These are phyloP conservation scores for Eucalyptus brandiana DNA, from an alignment of 345 rosid genomes.

Conservation along the genomic window DNA sequence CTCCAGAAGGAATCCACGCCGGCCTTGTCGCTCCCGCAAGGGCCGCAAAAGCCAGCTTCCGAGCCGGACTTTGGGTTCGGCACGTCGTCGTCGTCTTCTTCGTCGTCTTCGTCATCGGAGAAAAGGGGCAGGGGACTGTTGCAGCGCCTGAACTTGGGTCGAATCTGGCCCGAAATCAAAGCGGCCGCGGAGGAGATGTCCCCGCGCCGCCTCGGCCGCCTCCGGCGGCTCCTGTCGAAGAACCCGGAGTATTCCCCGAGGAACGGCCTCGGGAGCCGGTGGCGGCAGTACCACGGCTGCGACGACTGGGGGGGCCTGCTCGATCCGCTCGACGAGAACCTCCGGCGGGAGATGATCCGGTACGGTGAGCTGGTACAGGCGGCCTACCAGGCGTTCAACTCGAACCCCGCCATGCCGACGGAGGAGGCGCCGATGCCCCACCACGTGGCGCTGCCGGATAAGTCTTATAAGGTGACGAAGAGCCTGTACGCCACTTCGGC, in stretches of 20 bases:
- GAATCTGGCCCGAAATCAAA: slow-evolving; percentile 77
- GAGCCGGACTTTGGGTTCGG: background rate
- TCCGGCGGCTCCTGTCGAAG: slow-evolving; percentile 60
- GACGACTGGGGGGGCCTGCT: slow-evolving; percentile 38
- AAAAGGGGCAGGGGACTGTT: slow-evolving; percentile 11
- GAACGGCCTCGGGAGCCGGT: slow-evolving; percentile 58
- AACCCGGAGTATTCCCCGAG: slow-evolving; percentile 77
- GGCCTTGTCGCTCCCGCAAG: background rate
- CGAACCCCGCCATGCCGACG: slow-evolving; percentile 56
- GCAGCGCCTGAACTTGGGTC: slow-evolving; percentile 39
- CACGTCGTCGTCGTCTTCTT: background rate
- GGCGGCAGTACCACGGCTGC: slow-evolving; percentile 59
- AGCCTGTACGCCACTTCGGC: slow-evolving; percentile 88
- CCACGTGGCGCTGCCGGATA: slow-evolving; percentile 57
- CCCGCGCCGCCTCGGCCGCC: slow-evolving; percentile 57
- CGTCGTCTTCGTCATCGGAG: background rate
- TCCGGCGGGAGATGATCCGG: slow-evolving; percentile 50
- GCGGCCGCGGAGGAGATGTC: slow-evolving; percentile 92
- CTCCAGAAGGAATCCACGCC: slow-evolving; percentile 17
- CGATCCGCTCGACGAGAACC: slow-evolving; percentile 54
- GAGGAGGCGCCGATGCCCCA: slow-evolving; percentile 39
- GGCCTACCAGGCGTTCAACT: slow-evolving; percentile 57
- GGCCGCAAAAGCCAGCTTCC: background rate
- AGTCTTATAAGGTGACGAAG: slow-evolving; percentile 62
- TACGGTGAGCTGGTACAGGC: slow-evolving; percentile 49